Evolutionary conservation across 148 eudicot species (phyloP).

Genomic region (Silene latifolia): DNA sequence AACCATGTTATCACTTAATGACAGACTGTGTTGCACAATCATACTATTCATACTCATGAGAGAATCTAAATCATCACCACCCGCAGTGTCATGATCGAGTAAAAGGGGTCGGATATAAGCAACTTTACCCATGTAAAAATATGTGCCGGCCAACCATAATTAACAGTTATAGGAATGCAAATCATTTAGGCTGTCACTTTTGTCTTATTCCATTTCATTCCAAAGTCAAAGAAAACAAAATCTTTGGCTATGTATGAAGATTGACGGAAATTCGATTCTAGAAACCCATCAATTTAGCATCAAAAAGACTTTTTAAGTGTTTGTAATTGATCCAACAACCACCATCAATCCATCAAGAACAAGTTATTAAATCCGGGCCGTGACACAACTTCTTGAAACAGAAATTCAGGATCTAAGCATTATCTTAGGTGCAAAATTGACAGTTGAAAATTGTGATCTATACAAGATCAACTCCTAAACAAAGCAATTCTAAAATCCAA

Average conservation of each 20-base stretch:
- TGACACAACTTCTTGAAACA: not conserved
- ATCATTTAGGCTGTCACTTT: not conserved
- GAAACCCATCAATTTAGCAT: not conserved
- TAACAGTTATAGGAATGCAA: not conserved
- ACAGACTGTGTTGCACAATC: constrained; percentile 1
- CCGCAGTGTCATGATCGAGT: not conserved
- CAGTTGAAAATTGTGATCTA: not conserved
- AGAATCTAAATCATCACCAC: not conserved
- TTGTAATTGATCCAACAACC: not conserved
- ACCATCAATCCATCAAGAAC: not conserved
- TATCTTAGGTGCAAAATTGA: too few species aligned
- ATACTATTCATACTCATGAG: not conserved
- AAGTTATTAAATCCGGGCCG: not conserved
- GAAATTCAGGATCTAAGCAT: too few species aligned
- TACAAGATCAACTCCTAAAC: not conserved
- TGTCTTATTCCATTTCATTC: not conserved
- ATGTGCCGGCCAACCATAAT: not conserved
- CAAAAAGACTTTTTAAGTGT: not conserved
- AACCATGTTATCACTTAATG: constrained; percentile 3
- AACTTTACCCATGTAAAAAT: not conserved
- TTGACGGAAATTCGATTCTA: not conserved
- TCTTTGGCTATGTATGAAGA: not conserved
- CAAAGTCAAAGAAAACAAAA: not conserved
- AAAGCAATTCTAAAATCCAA: not conserved
- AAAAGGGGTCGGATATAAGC: not conserved